phyloP scores from a whole-genome alignment of 2,329 filamentous ascomycete genomes.

The Xylaria sp. region DNA sequence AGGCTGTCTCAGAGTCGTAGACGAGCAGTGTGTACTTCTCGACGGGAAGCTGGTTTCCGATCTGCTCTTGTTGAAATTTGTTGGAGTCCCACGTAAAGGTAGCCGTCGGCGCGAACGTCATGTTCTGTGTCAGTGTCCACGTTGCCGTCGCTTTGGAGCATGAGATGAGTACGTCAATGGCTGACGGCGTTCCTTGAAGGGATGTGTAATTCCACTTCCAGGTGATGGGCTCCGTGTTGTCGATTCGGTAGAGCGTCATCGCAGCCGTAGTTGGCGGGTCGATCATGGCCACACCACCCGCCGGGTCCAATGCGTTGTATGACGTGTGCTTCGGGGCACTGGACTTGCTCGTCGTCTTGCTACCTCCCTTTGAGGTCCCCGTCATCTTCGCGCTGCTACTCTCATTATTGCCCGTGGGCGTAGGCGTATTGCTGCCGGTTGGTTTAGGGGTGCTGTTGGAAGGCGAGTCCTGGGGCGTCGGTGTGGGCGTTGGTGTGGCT shows the following conservation, averaged over 20 bases:
- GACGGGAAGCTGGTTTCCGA: slow-evolving; percentile 60
- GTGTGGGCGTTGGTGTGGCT: slow-evolving; percentile 25
- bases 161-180: slow-evolving; percentile 68
- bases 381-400: slow-evolving; percentile 47
- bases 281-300: slow-evolving; percentile 64
- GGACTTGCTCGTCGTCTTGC: slow-evolving; percentile 44
- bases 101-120: slow-evolving; percentile 64
- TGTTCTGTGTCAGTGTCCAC: slow-evolving; percentile 72
- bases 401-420: slow-evolving; percentile 4
- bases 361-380: slow-evolving; percentile 54
- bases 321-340: slow-evolving; percentile 51
- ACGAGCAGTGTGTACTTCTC: slow-evolving; percentile 70
- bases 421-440: slow-evolving; percentile 25
- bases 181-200: slow-evolving; percentile 66
- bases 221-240: slow-evolving; percentile 62
- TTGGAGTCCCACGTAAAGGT: slow-evolving; percentile 69
- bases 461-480: slow-evolving; percentile 22
- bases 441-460: slow-evolving; percentile 10
- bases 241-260: slow-evolving; percentile 68
- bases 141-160: slow-evolving; percentile 63
- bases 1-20: slow-evolving; percentile 65
- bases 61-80: slow-evolving; percentile 58
- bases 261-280: slow-evolving; percentile 59
- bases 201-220: slow-evolving; percentile 75
- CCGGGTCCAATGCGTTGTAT: slow-evolving; percentile 58